Percentiles rank a stretch among this genome's conserved stretches.
Evolutionary conservation across 768 basidiomycete genomes (phyloP).

Genomic region (Peribolospora kevripleyi): DNA sequence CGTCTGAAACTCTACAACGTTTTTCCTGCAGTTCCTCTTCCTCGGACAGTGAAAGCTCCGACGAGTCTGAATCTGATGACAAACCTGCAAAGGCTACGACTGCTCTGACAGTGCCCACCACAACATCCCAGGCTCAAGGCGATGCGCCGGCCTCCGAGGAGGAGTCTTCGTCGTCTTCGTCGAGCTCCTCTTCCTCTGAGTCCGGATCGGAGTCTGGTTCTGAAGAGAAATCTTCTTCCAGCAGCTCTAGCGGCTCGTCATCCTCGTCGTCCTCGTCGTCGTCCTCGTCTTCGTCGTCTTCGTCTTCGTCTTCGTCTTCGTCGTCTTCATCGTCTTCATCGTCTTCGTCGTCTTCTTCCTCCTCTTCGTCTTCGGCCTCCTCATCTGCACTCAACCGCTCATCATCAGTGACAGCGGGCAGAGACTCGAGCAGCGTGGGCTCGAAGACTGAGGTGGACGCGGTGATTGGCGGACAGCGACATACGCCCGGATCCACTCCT

Average conservation of each 20-base stretch:
- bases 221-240: constrained; percentile 5
- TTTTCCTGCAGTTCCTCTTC: neutral
- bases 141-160: constrained; percentile 1
- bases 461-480: neutral
- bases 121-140: neutral
- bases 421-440: neutral
- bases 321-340: constrained; percentile 15
- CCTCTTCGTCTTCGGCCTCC: no score
- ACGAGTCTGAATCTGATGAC: constrained; percentile 9
- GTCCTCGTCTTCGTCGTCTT: constrained; percentile 14
- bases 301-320: constrained; percentile 6
- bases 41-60: constrained; percentile 1
- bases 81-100: neutral
- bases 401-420: no score
- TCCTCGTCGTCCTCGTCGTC: constrained; percentile 19
- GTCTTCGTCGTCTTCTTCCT: no score
- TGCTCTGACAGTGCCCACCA: neutral
- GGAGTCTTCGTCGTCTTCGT: constrained; percentile 8
- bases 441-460: constrained; percentile 9
- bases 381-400: no score
- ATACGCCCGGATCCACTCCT: neutral
- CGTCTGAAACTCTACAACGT: no score
- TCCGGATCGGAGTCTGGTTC: constrained; percentile 11
- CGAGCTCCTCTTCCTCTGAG: constrained; percentile 9
- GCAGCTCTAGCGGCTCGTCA: constrained; percentile 8